Evolutionary conservation across 306 rosid species (phyloP).

Genomic region (Morella rubra): DNA sequence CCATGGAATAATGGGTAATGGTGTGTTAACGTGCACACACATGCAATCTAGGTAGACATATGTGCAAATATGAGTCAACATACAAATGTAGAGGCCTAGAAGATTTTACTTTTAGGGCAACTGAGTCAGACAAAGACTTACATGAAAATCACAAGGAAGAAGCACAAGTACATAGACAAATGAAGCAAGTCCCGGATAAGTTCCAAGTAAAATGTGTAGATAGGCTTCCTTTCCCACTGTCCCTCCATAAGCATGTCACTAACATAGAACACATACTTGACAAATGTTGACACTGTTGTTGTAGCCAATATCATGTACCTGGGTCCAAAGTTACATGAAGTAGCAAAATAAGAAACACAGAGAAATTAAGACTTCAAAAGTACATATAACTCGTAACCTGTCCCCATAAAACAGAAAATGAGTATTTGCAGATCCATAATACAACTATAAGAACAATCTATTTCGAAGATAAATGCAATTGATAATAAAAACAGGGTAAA

Average conservation of each 20-base stretch:
- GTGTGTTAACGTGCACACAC: neutral
- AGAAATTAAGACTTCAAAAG: constrained; percentile 18
- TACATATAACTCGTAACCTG: neutral
- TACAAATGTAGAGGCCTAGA: neutral
- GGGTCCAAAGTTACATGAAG: constrained; percentile 33
- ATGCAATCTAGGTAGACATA: neutral
- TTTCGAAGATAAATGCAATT: neutral
- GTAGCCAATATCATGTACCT: constrained; percentile 99
- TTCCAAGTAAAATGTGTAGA: constrained; percentile 94
- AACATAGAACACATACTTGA: constrained; percentile 88
- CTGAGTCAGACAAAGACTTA: constrained; percentile 45
- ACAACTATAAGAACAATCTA: neutral
- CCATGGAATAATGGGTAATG: neutral
- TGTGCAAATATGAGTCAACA: neutral
- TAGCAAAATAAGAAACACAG: constrained; percentile 15
- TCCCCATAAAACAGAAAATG: neutral
- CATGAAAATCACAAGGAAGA: constrained; percentile 92
- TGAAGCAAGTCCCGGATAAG: constrained; percentile 96
- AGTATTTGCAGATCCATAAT: neutral
- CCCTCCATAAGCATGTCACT: constrained; percentile 96
- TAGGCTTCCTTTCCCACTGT: constrained; percentile 97
- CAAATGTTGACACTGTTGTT: constrained; percentile 81
- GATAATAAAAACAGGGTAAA: neutral
- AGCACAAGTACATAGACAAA: constrained; percentile 92
- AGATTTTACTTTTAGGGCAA: neutral